These are phyloP conservation scores for Agroathelia rolfsii DNA, from an alignment of 1,284 basidiomycete genomes.

Conservation along the genomic window DNA sequence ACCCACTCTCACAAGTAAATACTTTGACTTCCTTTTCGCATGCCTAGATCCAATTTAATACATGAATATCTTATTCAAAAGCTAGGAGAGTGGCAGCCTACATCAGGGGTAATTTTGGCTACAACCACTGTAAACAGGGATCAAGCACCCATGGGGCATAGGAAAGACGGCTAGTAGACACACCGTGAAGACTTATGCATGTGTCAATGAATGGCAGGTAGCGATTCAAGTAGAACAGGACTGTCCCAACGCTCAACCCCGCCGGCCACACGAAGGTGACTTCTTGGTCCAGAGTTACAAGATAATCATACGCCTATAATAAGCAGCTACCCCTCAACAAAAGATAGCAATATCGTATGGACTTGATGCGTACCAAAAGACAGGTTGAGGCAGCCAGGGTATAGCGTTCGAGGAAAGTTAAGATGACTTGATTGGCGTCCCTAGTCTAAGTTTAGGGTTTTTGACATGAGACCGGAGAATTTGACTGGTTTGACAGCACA, in stretches of 20 bases:
- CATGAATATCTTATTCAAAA: not conserved
- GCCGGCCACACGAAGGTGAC: no score
- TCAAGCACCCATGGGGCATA: not conserved
- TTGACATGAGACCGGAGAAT: no score
- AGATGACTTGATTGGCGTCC: no score
- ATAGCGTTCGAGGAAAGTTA: no score
- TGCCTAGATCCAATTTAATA: conserved; percentile 15
- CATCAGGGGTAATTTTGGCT: conserved; percentile 18
- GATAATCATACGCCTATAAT: no score
- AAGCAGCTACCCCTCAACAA: no score
- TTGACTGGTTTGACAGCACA: no score
- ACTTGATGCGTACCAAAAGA: no score
- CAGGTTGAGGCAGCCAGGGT: no score
- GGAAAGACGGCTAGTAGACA: conserved; percentile 10
- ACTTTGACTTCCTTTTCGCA: conserved; percentile 19
- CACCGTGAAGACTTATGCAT: conserved; percentile 25
- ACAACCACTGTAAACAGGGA: conserved; percentile 17
- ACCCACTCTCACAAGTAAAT: conserved; percentile 20
- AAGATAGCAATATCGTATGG: no score
- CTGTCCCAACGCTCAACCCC: no score
- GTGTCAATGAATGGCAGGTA: conserved; percentile 33
- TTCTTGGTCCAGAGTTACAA: conserved; percentile 16
- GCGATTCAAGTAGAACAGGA: conserved; percentile 30
- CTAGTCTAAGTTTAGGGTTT: no score
- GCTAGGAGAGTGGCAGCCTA: conserved; percentile 9